phyloP scores from a whole-genome alignment of 768 basidiomycete genomes.

The Panus rudis region DNA sequence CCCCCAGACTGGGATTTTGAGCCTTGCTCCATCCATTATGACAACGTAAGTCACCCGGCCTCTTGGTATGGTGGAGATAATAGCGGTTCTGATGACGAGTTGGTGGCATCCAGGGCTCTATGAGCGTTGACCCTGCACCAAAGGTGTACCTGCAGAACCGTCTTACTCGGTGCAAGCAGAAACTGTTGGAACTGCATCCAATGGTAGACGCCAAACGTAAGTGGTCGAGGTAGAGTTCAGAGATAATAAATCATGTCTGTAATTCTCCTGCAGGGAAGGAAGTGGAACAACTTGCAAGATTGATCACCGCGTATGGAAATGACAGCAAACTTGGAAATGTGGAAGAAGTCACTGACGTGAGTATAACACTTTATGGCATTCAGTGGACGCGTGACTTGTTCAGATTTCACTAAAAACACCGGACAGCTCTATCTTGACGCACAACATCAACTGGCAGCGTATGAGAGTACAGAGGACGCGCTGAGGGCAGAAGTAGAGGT shows the following conservation, averaged over 20 bases:
- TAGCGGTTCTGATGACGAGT: background rate
- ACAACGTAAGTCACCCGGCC: constrained; percentile 58
- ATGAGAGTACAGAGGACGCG: constrained; percentile 47
- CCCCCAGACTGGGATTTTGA: constrained; percentile 72
- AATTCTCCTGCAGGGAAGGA: constrained; percentile 39
- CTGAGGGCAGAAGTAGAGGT: constrained; percentile 60
- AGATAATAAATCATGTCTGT: background rate
- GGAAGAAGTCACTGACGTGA: constrained; percentile 30
- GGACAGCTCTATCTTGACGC: constrained; percentile 58
- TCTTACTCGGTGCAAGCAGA: constrained; percentile 48
- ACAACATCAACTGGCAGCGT: constrained; percentile 50
- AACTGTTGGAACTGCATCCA: constrained; percentile 56
- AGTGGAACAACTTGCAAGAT: constrained; percentile 39
- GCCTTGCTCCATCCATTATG: constrained; percentile 67
- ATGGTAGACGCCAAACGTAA: constrained; percentile 57
- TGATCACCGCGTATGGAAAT: constrained; percentile 39
- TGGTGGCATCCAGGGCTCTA: constrained; percentile 35
- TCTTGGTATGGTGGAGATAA: too few species aligned
- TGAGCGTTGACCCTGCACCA: constrained; percentile 61
- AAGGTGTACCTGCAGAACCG: constrained; percentile 82
- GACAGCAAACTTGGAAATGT: constrained; percentile 47
- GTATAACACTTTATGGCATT: constrained; percentile 14
- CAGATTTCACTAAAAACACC: background rate
- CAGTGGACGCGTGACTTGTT: background rate
- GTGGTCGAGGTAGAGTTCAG: constrained; percentile 14